Percentiles rank a stretch among this genome's conserved stretches.
phyloP scores from a whole-genome alignment of 495 filamentous ascomycete genomes.

The Hypoxylon subgilvum region DNA sequence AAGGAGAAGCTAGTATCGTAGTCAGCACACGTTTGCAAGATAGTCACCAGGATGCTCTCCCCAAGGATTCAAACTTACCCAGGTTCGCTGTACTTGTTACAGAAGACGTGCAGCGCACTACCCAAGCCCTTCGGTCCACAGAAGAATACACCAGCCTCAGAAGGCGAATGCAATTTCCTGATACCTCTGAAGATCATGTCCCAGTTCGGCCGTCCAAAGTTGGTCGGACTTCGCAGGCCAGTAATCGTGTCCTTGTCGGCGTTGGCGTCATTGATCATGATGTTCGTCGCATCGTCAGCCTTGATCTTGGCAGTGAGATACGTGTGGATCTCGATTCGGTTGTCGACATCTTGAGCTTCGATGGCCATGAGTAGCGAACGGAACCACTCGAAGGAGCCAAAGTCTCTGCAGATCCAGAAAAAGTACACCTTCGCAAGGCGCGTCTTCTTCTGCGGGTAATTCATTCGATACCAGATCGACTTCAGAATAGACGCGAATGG shows the following conservation, averaged over 20 bases:
- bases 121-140: constrained; percentile 77
- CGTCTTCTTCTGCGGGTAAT: constrained; percentile 76
- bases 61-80: constrained; percentile 52
- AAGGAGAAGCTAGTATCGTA: constrained; percentile 57
- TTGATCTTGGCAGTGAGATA: constrained; percentile 66
- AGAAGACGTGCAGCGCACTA: constrained; percentile 71
- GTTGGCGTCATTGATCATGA: constrained; percentile 84
- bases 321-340: constrained; percentile 72
- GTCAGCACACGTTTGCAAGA: constrained; percentile 8
- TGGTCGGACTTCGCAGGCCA: constrained; percentile 74
- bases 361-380: constrained; percentile 77
- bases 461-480: constrained; percentile 87
- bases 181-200: constrained; percentile 79
- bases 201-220: constrained; percentile 81
- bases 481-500: constrained; percentile 81
- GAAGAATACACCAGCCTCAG: constrained; percentile 82
- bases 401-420: constrained; percentile 83
- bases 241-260: constrained; percentile 80
- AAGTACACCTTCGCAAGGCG: constrained; percentile 81
- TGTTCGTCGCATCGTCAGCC: constrained; percentile 77
- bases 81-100: constrained; percentile 78
- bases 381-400: constrained; percentile 84
- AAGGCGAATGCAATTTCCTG: constrained; percentile 70
- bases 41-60: no score
- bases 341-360: constrained; percentile 80